Base-by-base conservation (phyloP, 805 yeast species). In the Candida palmyrensis region DNA sequence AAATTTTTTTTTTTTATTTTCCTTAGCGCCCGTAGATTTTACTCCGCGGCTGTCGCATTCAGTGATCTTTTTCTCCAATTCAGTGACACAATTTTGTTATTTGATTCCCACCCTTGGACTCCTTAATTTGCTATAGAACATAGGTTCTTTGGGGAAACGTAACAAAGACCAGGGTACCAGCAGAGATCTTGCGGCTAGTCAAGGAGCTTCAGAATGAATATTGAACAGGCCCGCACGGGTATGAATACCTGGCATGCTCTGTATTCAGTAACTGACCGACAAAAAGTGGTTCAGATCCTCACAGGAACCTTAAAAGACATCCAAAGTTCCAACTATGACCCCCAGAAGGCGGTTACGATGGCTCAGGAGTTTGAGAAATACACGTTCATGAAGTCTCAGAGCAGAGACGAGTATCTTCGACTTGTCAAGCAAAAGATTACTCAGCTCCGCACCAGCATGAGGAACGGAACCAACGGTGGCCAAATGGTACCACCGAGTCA, bases 281-380 rank as follows among this genome's bases (percentile, higher is more conserved):
- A 63, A 36, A 60, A 57, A 36, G 64, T 64, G 23, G 62, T 66
- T 12, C 65, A 59, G 37, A 51, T 64, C 22, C 51, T 66, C 13
- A 47, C 62, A 28, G 51, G 51, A 25, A 55, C 68, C 3, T 50
- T 66, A 31, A 55, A 56, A 38, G 69, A 63, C 16, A 52, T 65
- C 33, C 68, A 55, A 38, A 53, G 44, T 18, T 39, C 53, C 24
- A 52, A 44, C 35, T 60, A 50, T 35, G 62, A 61, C 37, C 55
- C 55, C 14, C 59, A 55, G 30, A 57, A 59, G 32, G 68, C 66
- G 13, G 50, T 55, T 12, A 41, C 49, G 20, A 54, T 77, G 44
- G 87, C 88, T 3, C 81, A 77, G 45, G 85, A 81, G 47, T 81
- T 79, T 44, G 92, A 82, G 50, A 73, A 77, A 38, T 75, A 68